Evolutionary conservation across 352 stramenopile species (phyloP).

Genomic region (Phytophthora macrochlamydospora): DNA sequence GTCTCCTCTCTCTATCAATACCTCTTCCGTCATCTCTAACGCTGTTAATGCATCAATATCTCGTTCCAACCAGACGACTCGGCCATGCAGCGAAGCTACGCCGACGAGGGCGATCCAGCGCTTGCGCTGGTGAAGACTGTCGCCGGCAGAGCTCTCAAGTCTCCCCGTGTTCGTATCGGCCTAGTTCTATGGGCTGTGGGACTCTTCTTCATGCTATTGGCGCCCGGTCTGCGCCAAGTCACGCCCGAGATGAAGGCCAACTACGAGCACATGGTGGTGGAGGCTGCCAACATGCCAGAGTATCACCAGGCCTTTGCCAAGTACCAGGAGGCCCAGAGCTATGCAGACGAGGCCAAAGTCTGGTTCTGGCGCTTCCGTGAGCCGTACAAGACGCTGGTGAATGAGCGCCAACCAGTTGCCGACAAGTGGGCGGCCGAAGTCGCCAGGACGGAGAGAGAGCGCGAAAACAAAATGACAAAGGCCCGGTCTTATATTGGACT

Average conservation of each 20-base stretch:
- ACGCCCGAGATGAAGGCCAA: constrained; percentile 79
- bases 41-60: constrained; percentile 5
- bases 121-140: constrained; percentile 60
- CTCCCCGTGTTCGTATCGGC: constrained; percentile 68
- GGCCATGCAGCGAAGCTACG: constrained; percentile 35
- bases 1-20: constrained; percentile 5
- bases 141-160: constrained; percentile 57
- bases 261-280: constrained; percentile 79
- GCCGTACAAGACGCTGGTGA: constrained; percentile 65
- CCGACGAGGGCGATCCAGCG: constrained; percentile 42
- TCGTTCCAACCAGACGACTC: constrained; percentile 27
- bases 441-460: constrained; percentile 52
- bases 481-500: constrained; percentile 78
- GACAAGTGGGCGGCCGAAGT: constrained; percentile 70
- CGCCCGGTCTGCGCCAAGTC: constrained; percentile 57
- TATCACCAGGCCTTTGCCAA: constrained; percentile 74
- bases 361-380: constrained; percentile 90
- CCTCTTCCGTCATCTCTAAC: neutral
- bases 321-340: constrained; percentile 55
- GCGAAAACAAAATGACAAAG: constrained; percentile 80
- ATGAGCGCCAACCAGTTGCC: constrained; percentile 55
- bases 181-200: constrained; percentile 74
- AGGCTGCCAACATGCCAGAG: constrained; percentile 78
- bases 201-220: constrained; percentile 85
- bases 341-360: constrained; percentile 76